Evolutionary conservation across 2,329 filamentous ascomycete genomes (phyloP), one percentile per base, ranked within the genome.

Genomic region (Hymenoscyphus albidus): DNA sequence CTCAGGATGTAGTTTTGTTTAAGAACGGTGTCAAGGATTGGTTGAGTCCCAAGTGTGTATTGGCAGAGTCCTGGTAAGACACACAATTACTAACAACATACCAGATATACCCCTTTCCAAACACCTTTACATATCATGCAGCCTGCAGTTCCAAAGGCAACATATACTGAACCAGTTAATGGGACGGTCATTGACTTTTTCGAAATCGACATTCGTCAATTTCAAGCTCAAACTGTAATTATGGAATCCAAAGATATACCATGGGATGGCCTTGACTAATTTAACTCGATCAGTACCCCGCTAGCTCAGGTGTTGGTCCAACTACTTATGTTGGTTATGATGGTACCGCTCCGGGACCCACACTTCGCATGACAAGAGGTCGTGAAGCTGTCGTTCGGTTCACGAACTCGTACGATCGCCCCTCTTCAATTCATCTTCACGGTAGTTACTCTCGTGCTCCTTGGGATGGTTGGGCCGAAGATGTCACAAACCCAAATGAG

Each of bases 311-410:
- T 59, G 74, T 80, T 14, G 73, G 74, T 5, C 70, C 74, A 22
- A 77, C 80, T 1, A 71, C 75, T 13, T 64, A 81, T 27, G 72
- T 78, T 35, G 83, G 83, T 9, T 86, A 85, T 67, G 80, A 86
- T 75, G 84, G 83, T n/a, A 79, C 81, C 10, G 76, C 78, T 4
- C 83, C 83, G 5, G 84, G 84, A 0, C 83, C 83, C 5, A 85
- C 80, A 1, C 81, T 85, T 67, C 72, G 78, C 10, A 62, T 62
- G 60, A 62, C 60, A 16, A 44, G 76, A 63, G 82, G 82, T 1
- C 78, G 78, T 18, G 82, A 86, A 74, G 80, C 79, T 2, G 78
- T 86, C 3, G 80, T 86, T 7, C 78, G 83, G 32, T 81, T 84
- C 68, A 77, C 80, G 68, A 86, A 86, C 32, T 62, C 60, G 13